Evolutionary conservation across 768 basidiomycete genomes (phyloP), one percentile per base, ranked within the genome.

Genomic region (Rhizopogon roseolus): DNA sequence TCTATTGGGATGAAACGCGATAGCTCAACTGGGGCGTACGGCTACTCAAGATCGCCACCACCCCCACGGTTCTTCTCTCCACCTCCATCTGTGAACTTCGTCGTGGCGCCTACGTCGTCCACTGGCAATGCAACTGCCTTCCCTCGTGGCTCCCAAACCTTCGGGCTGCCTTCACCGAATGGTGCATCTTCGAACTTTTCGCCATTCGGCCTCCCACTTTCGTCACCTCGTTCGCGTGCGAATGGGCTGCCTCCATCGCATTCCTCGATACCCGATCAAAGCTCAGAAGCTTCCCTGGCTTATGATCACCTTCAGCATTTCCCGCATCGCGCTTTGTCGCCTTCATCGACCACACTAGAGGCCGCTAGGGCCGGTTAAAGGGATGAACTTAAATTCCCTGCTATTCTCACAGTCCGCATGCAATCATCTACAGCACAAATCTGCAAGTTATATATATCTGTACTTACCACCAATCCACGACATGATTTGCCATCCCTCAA

Each of bases 361-460:
- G 67, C 69, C 69, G 55, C 67, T 62, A 69, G 67, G 69, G 67
- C 67, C 67, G 67, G 67, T 69, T 69, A 69, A 68, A 66, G 64
- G 67, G 67, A 54, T 65, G 64, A 66, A 64, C 68, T 71, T 71
- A 70, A 67, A 60, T 52, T 69, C 62, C 64, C 67, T 71, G n/a
- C 65, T 66, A 67, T 69, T 69, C 69, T 66, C 67, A 66, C 56
- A 38, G 50, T 63, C 63, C 69, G 67, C 67, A 69, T 64, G 69
- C 58, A 71, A 71, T 63, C 67, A 69, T 69, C 69, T 69, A 69
- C 66, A 68, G 62, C 69, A 68, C 65, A 56, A 64, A 69, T 69
- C 69, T 69, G 67, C 67, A 68, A 67, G 71, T 69, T 66, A 66
- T 71, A 69, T 69, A 67, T 68, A 68, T 68, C 65, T 69, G 67